These are phyloP conservation scores for Sphenostylis stenocarpa DNA, from an alignment of 306 rosid genomes.

Conservation along the genomic window DNA sequence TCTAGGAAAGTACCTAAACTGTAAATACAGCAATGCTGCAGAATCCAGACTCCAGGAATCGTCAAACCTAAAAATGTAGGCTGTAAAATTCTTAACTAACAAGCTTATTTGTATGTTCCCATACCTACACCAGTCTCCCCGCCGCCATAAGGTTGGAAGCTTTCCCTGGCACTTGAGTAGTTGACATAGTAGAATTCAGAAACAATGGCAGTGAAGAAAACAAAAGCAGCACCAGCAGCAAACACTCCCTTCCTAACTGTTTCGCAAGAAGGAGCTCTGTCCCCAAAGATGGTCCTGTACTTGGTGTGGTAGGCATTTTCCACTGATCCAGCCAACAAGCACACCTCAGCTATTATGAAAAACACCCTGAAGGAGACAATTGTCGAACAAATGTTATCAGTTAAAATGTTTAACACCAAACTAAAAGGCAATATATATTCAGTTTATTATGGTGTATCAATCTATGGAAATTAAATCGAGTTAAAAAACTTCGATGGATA, in stretches of 20 bases:
- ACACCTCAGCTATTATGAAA: slow-evolving; percentile 86
- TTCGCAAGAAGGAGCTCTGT: slow-evolving; percentile 57
- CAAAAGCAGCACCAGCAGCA: slow-evolving; percentile 87
- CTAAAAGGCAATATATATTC: background rate
- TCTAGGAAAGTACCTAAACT: slow-evolving; percentile 28
- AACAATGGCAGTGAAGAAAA: slow-evolving; percentile 64
- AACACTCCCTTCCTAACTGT: slow-evolving; percentile 89
- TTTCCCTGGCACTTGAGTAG: slow-evolving; percentile 84
- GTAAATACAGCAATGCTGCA: slow-evolving; percentile 35
- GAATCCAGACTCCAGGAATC: slow-evolving; percentile 32
- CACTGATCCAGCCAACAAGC: slow-evolving; percentile 92
- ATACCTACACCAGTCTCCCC: slow-evolving; percentile 78
- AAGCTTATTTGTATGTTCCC: slow-evolving; percentile 79
- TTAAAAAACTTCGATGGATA: slow-evolving; percentile 7
- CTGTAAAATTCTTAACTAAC: slow-evolving; percentile 22
- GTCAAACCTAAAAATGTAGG: slow-evolving; percentile 35
- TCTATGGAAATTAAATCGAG: background rate
- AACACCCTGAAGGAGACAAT: slow-evolving; percentile 56
- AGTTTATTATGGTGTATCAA: background rate
- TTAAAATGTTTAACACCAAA: background rate
- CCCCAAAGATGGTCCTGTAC: slow-evolving; percentile 52
- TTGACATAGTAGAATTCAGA: slow-evolving; percentile 73
- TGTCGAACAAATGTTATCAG: slow-evolving; percentile 5
- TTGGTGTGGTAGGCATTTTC: slow-evolving; percentile 92
- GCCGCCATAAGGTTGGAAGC: slow-evolving; percentile 67